Base-by-base conservation (phyloP, 2,329 filamentous ascomycete genomes). In the Graphium sp. region DNA sequence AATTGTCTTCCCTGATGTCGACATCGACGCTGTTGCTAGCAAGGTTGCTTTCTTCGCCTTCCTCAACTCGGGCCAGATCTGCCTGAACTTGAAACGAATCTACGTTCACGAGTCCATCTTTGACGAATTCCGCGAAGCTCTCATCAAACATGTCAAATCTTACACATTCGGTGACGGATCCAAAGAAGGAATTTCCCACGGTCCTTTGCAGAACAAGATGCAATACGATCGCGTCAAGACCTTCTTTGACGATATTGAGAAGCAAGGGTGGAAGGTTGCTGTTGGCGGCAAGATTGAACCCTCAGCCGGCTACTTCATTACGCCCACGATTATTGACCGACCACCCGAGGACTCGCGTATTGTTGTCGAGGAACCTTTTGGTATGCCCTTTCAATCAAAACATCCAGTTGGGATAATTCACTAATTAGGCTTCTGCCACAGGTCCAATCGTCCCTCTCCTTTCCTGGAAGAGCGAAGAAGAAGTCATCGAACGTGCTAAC, bases 171-270 rank as follows among this genome's bases (percentile, higher is more conserved):
- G 18, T 29, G 9, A 49, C 58, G 6, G 49, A 54, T 21, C 55
- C 60, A 19, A 56, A 60, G 20, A 55, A 59, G 31, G 35, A 12
- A 4, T 6, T 18, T 13, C 18, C 25, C 9, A 19, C 66, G 65
- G 69, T 1, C 74, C 74, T 0, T 48, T 78, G 3, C 69, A 73
- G 35, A 79, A 78, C 47, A 49, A 58, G 37, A 63, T 70, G 60
- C 74, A 79, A 45, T 78, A 60, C 41, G 63, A 74, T 9, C 60
- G 73, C 6, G 42, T 47, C 22, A 44, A 42, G 32, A 37, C 34
- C 0, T 38, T 47, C 35, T 58, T 75, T 30, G 53, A 56, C 7
- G 64, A 72, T 28, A 58, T 63, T 29, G 48, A 56, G 13, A 35
- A 59, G 64, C 21, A 37, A 13, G 38, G 40, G 15, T 45, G 41